These are phyloP conservation scores for Mrakia frigida DNA, from an alignment of 768 basidiomycete species.

Conservation along the genomic window DNA sequence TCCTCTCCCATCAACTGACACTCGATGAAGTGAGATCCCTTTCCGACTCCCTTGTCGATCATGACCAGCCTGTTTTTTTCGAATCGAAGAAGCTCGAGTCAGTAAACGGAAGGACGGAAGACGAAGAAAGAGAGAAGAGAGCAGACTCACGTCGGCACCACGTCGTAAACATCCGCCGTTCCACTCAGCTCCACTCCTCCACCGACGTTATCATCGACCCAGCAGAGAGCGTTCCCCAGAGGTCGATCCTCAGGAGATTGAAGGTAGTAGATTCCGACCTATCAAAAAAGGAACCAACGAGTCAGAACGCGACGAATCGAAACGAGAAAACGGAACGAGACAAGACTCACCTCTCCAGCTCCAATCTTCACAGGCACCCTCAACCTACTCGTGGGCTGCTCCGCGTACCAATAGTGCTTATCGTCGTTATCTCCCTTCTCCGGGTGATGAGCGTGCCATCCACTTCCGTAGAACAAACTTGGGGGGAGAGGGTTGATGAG, in stretches of 20 bases:
- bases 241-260: slow-evolving; percentile 58
- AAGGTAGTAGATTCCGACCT: slow-evolving; percentile 72
- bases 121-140: slow-evolving; percentile 29
- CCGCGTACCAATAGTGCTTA: slow-evolving; percentile 88
- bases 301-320: neutral
- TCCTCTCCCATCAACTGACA: slow-evolving; percentile 80
- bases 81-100: slow-evolving; percentile 10
- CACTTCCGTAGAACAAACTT: slow-evolving; percentile 85
- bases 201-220: slow-evolving; percentile 91
- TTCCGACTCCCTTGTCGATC: slow-evolving; percentile 79
- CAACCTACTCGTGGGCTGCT: slow-evolving; percentile 71
- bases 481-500: slow-evolving; percentile 95
- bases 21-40: slow-evolving; percentile 89
- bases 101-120: slow-evolving; percentile 17
- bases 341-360: slow-evolving; percentile 66
- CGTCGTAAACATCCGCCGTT: slow-evolving; percentile 58
- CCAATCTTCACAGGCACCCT: slow-evolving; percentile 77
- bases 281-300: neutral
- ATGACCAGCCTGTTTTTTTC: slow-evolving; percentile 58
- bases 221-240: slow-evolving; percentile 71
- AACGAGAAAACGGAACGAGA: neutral
- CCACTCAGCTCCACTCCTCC: slow-evolving; percentile 77
- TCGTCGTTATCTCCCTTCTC: slow-evolving; percentile 52
- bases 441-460: slow-evolving; percentile 79
- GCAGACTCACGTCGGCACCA: slow-evolving; percentile 65